These are phyloP conservation scores for Tothia fuscella DNA, from an alignment of 2,329 filamentous ascomycete genomes.

Conservation along the genomic window DNA sequence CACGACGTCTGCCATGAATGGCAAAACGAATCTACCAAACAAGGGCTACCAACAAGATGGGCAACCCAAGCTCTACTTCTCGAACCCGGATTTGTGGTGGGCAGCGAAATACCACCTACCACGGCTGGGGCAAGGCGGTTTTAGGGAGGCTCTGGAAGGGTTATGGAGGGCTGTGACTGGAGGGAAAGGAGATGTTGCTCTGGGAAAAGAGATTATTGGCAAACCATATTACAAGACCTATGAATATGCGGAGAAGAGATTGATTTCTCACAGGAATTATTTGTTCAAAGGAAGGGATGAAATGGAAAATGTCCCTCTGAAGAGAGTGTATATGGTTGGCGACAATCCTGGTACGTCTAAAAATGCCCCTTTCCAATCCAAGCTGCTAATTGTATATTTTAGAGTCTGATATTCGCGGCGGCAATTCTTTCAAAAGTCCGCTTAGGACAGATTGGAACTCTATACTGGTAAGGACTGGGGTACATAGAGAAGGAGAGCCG, in stretches of 20 bases:
- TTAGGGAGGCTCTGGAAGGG: slow-evolving; percentile 68
- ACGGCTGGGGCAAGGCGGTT: slow-evolving; percentile 83
- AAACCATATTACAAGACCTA: slow-evolving; percentile 75
- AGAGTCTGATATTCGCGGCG: slow-evolving; percentile 80
- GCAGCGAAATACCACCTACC: slow-evolving; percentile 74
- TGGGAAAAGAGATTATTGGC: slow-evolving; percentile 60
- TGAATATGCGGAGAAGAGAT: slow-evolving; percentile 65
- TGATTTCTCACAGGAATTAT: slow-evolving; percentile 47
- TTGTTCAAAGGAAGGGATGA: slow-evolving; percentile 29
- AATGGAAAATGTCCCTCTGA: slow-evolving; percentile 37
- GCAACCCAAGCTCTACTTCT: slow-evolving; percentile 75
- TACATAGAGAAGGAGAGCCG: slow-evolving; percentile 51
- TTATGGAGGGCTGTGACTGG: slow-evolving; percentile 66
- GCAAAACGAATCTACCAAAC: slow-evolving; percentile 50
- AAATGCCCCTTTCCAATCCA: neutral
- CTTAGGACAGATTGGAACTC: slow-evolving; percentile 64
- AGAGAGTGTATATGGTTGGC: slow-evolving; percentile 85
- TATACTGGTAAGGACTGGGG: slow-evolving; percentile 68
- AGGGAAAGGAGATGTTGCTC: slow-evolving; percentile 35
- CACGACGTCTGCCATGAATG: slow-evolving; percentile 65
- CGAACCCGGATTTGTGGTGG: slow-evolving; percentile 85
- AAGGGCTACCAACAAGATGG: slow-evolving; percentile 70
- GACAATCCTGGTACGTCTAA: slow-evolving; percentile 33
- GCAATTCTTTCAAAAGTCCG: slow-evolving; percentile 59
- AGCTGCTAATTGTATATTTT: neutral